A percentile compares a stretch with the other conserved stretches of the same genome.
These are phyloP conservation scores for Datura wrightii DNA, from an alignment of 257 asterid species.

Conservation along the genomic window DNA sequence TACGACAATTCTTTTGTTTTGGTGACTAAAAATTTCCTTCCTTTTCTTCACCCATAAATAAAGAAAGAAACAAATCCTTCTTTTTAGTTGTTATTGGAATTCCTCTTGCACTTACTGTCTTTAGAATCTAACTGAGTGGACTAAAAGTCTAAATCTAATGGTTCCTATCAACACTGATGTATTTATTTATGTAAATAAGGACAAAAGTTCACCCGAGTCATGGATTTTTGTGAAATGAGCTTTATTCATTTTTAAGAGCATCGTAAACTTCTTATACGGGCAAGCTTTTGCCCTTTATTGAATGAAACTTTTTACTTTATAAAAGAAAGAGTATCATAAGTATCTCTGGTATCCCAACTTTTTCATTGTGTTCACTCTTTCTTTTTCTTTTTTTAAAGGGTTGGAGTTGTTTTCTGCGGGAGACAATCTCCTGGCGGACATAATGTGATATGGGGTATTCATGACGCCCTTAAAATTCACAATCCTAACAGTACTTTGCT, in stretches of 20 bases:
- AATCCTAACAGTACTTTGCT: slow-evolving; percentile 75
- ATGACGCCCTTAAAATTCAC: slow-evolving; percentile 79
- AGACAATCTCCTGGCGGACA: slow-evolving; percentile 99
- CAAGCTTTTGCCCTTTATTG: neutral
- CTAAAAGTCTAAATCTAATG: neutral
- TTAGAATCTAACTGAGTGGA: neutral
- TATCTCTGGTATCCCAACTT: neutral
- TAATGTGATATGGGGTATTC: slow-evolving; percentile 91
- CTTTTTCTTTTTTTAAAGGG: slow-evolving; percentile 47
- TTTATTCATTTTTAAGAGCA: neutral
- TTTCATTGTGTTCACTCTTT: slow-evolving; percentile 15
- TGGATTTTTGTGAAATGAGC: neutral
- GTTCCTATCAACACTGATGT: neutral
- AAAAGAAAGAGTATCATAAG: neutral
- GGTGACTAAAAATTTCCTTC: neutral
- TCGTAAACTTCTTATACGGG: neutral
- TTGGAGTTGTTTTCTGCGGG: slow-evolving; percentile 93
- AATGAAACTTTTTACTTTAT: neutral
- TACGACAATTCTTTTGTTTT: neutral
- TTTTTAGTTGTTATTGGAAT: neutral
- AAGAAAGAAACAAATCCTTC: neutral
- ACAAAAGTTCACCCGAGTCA: neutral
- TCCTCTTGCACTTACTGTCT: neutral
- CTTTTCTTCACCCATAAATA: neutral
- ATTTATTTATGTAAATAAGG: neutral